phyloP scores from a whole-genome alignment of 208 protist genomes.

The Wallacemonas collosoma region DNA sequence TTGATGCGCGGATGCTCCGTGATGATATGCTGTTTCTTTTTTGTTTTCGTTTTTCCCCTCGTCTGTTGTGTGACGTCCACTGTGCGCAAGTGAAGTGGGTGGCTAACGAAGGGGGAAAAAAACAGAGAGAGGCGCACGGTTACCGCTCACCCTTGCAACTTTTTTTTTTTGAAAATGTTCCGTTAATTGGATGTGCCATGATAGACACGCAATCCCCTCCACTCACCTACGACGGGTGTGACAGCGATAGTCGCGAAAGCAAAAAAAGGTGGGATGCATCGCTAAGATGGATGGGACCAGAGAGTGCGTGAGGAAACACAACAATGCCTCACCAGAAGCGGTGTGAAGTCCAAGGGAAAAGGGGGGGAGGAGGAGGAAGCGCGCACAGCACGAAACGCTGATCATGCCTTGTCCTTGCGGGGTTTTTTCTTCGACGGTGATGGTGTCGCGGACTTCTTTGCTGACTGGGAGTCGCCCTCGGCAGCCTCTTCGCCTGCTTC shows the following conservation, averaged over 20 bases:
- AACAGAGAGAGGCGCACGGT: slow-evolving; percentile 7
- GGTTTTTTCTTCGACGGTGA: slow-evolving; percentile 26
- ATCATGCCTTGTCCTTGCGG: slow-evolving; percentile 26
- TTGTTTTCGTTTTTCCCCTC: neutral
- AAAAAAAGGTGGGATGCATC: neutral
- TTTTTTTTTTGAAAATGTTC: neutral
- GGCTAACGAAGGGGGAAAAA: neutral
- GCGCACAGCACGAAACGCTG: neutral
- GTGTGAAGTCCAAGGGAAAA: slow-evolving; percentile 7
- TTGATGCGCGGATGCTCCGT: neutral
- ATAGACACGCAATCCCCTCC: too few species aligned
- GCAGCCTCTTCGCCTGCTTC: slow-evolving; percentile 17
- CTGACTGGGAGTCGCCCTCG: slow-evolving; percentile 6
- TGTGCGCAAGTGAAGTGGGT: neutral
- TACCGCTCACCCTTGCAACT: neutral
- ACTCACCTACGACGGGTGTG: neutral
- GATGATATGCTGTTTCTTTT: slow-evolving; percentile 15
- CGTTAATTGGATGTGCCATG: too few species aligned
- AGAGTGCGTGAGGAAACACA: too few species aligned
- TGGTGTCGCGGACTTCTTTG: slow-evolving; percentile 14
- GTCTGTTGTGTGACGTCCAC: neutral
- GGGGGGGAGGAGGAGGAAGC: neutral
- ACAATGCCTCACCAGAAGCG: too few species aligned
- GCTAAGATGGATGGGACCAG: too few species aligned
- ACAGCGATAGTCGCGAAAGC: slow-evolving; percentile 6